Conservation (phyloP, 352 stramenopile genomes). For the Globisporangium rhizosaccharum region DNA sequence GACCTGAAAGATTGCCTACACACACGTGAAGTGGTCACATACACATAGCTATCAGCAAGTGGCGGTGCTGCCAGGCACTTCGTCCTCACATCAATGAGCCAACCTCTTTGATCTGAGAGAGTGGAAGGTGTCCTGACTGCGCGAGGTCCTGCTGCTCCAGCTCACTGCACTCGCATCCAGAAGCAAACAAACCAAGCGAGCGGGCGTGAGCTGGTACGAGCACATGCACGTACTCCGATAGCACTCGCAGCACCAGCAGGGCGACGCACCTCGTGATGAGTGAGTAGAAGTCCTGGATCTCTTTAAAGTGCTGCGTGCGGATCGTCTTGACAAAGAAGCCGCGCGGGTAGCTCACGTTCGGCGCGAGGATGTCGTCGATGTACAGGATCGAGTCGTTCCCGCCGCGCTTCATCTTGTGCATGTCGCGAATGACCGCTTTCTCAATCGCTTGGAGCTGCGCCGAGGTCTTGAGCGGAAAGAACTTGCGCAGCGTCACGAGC, state of each 20-base stretch:
- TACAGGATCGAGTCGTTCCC: conserved; percentile 70
- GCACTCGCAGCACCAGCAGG: neutral
- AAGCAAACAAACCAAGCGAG: neutral
- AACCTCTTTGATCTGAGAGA: conserved; percentile 29
- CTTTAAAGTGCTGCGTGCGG: conserved; percentile 76
- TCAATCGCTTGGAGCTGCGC: conserved; percentile 69
- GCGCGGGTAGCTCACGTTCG: conserved; percentile 34
- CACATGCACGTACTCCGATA: too few species aligned
- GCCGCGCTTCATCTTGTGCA: conserved; percentile 71
- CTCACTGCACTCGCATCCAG: conserved; percentile 26
- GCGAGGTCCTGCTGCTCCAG: conserved; percentile 44
- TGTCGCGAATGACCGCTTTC: conserved; percentile 69
- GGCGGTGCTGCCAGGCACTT: neutral
- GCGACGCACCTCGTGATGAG: conserved; percentile 38
- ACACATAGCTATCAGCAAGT: too few species aligned
- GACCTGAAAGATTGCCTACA: conserved; percentile 35
- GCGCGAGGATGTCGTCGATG: conserved; percentile 64
- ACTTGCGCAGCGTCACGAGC: conserved; percentile 63
- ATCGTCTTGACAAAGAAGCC: conserved; percentile 79
- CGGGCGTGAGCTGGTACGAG: conserved; percentile 1
- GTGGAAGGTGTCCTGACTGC: conserved; percentile 35
- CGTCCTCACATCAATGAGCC: neutral
- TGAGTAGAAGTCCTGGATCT: conserved; percentile 76
- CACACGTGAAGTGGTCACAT: too few species aligned
- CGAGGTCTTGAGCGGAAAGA: conserved; percentile 74